Conservation (phyloP, 495 filamentous ascomycete genomes). For the Cairneyella variabilis region DNA sequence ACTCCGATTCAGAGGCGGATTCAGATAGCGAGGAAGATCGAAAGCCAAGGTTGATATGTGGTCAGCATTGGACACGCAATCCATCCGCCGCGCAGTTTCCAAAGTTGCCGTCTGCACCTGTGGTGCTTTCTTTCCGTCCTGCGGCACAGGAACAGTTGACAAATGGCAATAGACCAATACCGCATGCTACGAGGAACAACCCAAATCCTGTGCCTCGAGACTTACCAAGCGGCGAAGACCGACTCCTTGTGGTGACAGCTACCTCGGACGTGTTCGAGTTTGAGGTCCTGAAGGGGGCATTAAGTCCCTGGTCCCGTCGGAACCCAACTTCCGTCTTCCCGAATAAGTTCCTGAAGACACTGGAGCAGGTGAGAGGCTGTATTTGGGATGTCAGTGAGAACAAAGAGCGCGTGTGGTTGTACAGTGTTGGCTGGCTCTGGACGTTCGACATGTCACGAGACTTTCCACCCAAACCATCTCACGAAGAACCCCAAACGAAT, state of each 20-base stretch:
- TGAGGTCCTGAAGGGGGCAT: slow-evolving; percentile 64
- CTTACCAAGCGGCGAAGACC: slow-evolving; percentile 45
- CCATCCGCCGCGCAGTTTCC: slow-evolving; percentile 69
- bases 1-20: slow-evolving; percentile 44
- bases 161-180: slow-evolving; percentile 26
- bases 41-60: slow-evolving; percentile 20
- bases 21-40: slow-evolving; percentile 24
- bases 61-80: slow-evolving; percentile 62
- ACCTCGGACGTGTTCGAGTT: slow-evolving; percentile 74
- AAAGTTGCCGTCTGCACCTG: slow-evolving; percentile 64
- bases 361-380: slow-evolving; percentile 75
- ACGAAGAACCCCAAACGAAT: too few relatives aligned
- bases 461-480: slow-evolving; percentile 37
- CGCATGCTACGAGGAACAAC: slow-evolving; percentile 42
- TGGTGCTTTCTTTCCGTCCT: slow-evolving; percentile 74
- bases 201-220: slow-evolving; percentile 43
- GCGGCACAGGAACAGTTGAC: slow-evolving; percentile 27
- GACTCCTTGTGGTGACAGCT: slow-evolving; percentile 71
- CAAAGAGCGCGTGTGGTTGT: slow-evolving; percentile 74
- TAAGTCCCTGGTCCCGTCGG: slow-evolving; percentile 80
- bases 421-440: slow-evolving; percentile 79
- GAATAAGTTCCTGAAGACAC: slow-evolving; percentile 60
- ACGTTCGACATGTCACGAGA: slow-evolving; percentile 86
- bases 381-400: slow-evolving; percentile 69
- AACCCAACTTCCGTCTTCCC: slow-evolving; percentile 77